phyloP scores from a whole-genome alignment of 768 basidiomycete species.

The Podaxis sp. region DNA sequence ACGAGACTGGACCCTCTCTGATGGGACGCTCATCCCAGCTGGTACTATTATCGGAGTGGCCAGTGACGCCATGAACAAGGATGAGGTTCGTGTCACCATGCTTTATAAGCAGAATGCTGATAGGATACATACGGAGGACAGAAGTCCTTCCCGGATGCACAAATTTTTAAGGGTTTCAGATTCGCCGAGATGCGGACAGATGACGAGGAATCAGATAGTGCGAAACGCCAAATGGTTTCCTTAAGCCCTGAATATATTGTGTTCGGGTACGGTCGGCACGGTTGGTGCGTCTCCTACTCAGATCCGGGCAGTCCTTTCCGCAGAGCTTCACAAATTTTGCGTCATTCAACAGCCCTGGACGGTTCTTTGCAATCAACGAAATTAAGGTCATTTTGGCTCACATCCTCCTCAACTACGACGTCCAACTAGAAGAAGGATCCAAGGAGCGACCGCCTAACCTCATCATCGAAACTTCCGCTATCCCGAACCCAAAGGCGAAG shows the following conservation, averaged over 20 bases:
- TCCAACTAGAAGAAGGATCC: slow-evolving; percentile 21
- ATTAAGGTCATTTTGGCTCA: slow-evolving; percentile 41
- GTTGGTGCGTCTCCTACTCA: slow-evolving; percentile 17
- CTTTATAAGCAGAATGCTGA: neutral
- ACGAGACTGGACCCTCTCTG: slow-evolving; percentile 37
- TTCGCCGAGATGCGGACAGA: slow-evolving; percentile 22
- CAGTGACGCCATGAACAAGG: slow-evolving; percentile 24
- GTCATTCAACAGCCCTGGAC: slow-evolving; percentile 23
- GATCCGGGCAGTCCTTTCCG: neutral
- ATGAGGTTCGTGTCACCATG: slow-evolving; percentile 14
- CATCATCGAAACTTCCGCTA: neutral
- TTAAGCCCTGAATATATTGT: slow-evolving; percentile 25
- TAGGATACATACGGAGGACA: slow-evolving; percentile 21
- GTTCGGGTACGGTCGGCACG: slow-evolving; percentile 36
- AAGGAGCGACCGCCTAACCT: neutral
- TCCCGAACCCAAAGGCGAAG: slow-evolving; percentile 5
- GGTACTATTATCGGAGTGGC: slow-evolving; percentile 24
- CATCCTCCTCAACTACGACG: slow-evolving; percentile 31
- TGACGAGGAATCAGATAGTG: slow-evolving; percentile 8
- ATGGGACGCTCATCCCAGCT: slow-evolving; percentile 27
- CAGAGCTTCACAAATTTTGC: neutral
- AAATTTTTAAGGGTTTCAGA: slow-evolving; percentile 32
- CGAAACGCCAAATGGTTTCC: slow-evolving; percentile 31
- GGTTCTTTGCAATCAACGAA: slow-evolving; percentile 37
- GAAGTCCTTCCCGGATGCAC: slow-evolving; percentile 35